Conservation (phyloP, 179 eudicot species). For the Drosera spatulata region DNA sequence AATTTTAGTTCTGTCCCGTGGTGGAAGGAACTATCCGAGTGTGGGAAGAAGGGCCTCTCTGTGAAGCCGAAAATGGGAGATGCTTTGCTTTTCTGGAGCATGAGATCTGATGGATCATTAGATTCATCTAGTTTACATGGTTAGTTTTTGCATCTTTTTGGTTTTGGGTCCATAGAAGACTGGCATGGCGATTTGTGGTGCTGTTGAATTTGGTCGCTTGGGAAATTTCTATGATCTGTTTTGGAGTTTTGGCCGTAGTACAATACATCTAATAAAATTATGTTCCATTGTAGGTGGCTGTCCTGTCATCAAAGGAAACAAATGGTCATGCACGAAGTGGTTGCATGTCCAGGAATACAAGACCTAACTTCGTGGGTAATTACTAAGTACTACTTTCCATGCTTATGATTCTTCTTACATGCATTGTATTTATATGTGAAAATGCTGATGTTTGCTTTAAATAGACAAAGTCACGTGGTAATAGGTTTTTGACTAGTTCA, state of each 20-base stretch:
- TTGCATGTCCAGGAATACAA: constrained; percentile 34
- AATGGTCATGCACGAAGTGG: constrained; percentile 46
- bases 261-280: not conserved
- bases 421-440: too few species aligned
- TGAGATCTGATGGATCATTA: constrained; percentile 78
- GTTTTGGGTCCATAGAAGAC: not conserved
- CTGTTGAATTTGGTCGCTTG: not conserved
- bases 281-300: constrained; percentile 26
- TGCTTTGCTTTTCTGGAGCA: constrained; percentile 92
- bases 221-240: not conserved
- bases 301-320: constrained; percentile 39
- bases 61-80: constrained; percentile 87
- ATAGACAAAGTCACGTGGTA: too few species aligned
- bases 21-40: constrained; percentile 79
- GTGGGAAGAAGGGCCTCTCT: constrained; percentile 72
- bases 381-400: too few species aligned
- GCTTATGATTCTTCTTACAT: too few species aligned
- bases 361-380: constrained; percentile 6
- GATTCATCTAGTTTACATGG: constrained; percentile 88
- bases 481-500: too few species aligned
- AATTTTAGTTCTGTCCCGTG: constrained; percentile 54
- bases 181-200: not conserved
- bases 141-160: constrained; percentile 13
- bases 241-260: not conserved
- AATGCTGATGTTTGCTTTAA: too few species aligned